Conservation (phyloP, 768 basidiomycete species). For the Pulveroboletus ravenelii region DNA sequence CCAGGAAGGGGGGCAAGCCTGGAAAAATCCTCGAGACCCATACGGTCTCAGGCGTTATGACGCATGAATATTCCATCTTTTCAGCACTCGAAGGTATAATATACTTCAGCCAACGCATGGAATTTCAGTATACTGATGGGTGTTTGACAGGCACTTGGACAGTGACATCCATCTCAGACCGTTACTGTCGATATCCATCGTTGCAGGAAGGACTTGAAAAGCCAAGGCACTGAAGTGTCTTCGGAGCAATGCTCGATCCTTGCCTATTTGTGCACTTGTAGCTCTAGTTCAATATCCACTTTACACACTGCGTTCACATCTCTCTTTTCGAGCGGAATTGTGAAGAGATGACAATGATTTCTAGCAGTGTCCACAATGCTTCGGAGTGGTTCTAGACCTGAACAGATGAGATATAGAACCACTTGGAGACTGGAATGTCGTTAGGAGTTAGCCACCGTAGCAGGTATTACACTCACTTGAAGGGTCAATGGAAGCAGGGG, state of each 20-base stretch:
- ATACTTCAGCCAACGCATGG: constrained; percentile 16
- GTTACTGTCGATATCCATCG: constrained; percentile 83
- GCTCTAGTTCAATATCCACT: constrained; percentile 15
- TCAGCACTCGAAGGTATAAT: constrained; percentile 87
- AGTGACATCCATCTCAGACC: constrained; percentile 87
- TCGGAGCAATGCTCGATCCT: constrained; percentile 6
- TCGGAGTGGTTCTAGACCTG: constrained; percentile 47
- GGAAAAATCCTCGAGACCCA: constrained; percentile 88
- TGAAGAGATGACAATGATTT: neutral
- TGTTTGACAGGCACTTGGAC: constrained; percentile 73
- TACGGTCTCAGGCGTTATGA: constrained; percentile 75
- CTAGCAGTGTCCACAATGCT: neutral
- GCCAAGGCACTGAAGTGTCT: constrained; percentile 18
- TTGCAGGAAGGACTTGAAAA: constrained; percentile 50
- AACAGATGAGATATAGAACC: constrained; percentile 93
- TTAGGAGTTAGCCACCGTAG: constrained; percentile 5
- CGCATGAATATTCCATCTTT: constrained; percentile 81
- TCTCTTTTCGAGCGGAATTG: neutral
- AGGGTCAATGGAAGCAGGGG: constrained; percentile 86
- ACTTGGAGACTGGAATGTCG: constrained; percentile 64
- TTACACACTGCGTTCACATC: neutral
- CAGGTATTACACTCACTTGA: constrained; percentile 55
- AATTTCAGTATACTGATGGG: constrained; percentile 1
- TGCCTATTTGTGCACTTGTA: constrained; percentile 25
- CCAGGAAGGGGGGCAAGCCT: constrained; percentile 62